These are phyloP conservation scores for Hortiboletus flavorubellus DNA, from an alignment of 768 basidiomycete genomes.

Conservation along the genomic window DNA sequence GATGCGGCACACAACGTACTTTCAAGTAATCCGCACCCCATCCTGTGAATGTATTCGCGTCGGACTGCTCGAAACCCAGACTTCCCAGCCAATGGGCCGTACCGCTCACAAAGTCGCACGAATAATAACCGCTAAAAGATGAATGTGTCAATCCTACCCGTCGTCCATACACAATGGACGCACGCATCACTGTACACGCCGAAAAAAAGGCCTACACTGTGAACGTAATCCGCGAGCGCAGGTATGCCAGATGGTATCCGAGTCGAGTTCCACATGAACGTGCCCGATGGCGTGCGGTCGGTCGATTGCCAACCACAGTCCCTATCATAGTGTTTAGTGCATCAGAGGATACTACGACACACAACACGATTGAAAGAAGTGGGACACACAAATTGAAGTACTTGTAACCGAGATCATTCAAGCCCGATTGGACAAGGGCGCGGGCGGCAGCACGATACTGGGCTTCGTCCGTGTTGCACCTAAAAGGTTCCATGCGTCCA, in stretches of 20 bases:
- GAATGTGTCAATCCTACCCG: neutral
- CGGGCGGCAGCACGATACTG: constrained; percentile 7
- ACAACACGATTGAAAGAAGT: neutral
- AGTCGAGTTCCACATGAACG: constrained; percentile 8
- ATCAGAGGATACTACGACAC: no score
- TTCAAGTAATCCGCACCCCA: constrained; percentile 16
- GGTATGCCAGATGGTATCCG: constrained; percentile 13
- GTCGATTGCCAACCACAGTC: constrained; percentile 15
- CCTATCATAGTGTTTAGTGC: neutral
- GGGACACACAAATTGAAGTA: constrained; percentile 8
- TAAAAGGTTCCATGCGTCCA: neutral
- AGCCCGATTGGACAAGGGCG: constrained; percentile 1
- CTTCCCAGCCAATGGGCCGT: constrained; percentile 5
- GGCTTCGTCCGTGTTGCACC: constrained; percentile 4
- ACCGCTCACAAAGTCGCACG: constrained; percentile 4
- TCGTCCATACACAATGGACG: neutral
- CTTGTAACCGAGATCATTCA: constrained; percentile 4
- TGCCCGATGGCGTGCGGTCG: neutral
- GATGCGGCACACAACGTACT: neutral
- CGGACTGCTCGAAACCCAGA: constrained; percentile 5
- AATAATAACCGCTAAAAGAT: constrained; percentile 4
- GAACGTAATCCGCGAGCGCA: constrained; percentile 8
- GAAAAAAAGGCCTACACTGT: constrained; percentile 7
- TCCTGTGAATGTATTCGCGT: constrained; percentile 2
- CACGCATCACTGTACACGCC: constrained; percentile 15